Evolutionary conservation across 306 rosid genomes (phyloP), one percentile per base, ranked within the genome.

Genomic region (Lathyrus oleraceus): DNA sequence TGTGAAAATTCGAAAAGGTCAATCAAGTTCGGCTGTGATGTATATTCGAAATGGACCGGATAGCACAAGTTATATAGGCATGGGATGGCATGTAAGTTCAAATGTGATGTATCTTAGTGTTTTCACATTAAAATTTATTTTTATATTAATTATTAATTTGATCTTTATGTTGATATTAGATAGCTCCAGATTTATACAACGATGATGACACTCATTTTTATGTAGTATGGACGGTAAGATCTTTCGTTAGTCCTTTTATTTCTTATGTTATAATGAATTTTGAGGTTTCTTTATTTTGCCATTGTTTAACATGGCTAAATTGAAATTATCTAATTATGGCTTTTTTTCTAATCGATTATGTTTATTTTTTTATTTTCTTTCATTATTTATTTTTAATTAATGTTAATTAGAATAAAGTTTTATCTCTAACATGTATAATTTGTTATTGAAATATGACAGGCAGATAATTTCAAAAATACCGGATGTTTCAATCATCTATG

Each of bases 1-100:
- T 30, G 43, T 58, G 11, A 27, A 0, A 0, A 23, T 62, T 21
- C 0, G 0, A 0, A 14, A 28, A 2, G 3, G 8, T 19, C 81
- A 77, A 43, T 19, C 25, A 5, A 19, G 20, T 5, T 1, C 62
- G 17, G 5, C 65, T 39, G 23, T 27, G 4, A 1, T 69, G 21
- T 69, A 70, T 70, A 28, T 69, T 68, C 49, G 11, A 30, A 61
- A 51, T 45, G 70, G 56, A 36, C 4, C 3, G 0, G 38, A 28
- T 43, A 0, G 1, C 3, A 16, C 1, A 6, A 44, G n/a, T 28
- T 35, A 4, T 5, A 61, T 72, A 2, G 9, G n/a, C 0, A 0
- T 8, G 0, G 70, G 77, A 48, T 72, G 63, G 44, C 79, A 59
- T 11, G 79, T 67, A 8, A 74, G 72, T n/a, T n/a, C n/a, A n/a